Evolutionary conservation across 2,329 filamentous ascomycete genomes (phyloP).

Genomic region (Ophiostoma sp.): DNA sequence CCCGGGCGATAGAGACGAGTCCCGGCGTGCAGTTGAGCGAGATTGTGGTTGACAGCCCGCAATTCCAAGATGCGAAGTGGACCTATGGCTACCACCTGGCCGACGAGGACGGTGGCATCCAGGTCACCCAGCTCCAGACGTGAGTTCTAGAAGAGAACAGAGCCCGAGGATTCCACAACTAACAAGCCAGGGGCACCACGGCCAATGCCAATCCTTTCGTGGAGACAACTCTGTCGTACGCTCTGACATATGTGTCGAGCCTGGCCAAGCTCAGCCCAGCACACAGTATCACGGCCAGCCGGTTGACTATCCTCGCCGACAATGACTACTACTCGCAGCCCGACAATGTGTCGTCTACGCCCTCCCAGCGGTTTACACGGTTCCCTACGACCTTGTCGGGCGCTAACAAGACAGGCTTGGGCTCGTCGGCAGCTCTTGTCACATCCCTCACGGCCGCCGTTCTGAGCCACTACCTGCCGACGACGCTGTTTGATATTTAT

Average conservation of each 20-base stretch:
- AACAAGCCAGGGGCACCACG: conserved; percentile 36
- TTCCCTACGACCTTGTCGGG: conserved; percentile 69
- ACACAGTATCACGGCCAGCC: conserved; percentile 58
- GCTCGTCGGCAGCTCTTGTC: conserved; percentile 89
- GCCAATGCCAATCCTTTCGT: conserved; percentile 72
- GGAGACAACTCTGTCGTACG: conserved; percentile 84
- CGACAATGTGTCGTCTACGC: conserved; percentile 30
- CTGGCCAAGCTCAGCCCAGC: conserved; percentile 32
- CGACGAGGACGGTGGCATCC: conserved; percentile 69
- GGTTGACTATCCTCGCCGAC: conserved; percentile 84
- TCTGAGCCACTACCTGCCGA: conserved; percentile 67
- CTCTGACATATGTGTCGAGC: conserved; percentile 68
- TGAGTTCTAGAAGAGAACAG: conserved; percentile 45
- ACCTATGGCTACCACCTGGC: conserved; percentile 71
- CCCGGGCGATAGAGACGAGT: conserved; percentile 52
- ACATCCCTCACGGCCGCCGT: conserved; percentile 77
- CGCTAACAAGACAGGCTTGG: conserved; percentile 92
- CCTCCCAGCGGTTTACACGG: conserved; percentile 59
- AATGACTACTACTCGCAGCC: conserved; percentile 92
- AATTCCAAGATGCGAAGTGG: conserved; percentile 85
- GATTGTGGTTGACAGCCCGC: conserved; percentile 83
- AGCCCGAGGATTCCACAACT: not conserved
- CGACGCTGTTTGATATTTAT: conserved; percentile 50
- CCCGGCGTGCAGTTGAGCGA: conserved; percentile 61
- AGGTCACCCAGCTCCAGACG: conserved; percentile 72